Base-by-base conservation (phyloP, 768 basidiomycete species). In the Amanita thiersii region DNA sequence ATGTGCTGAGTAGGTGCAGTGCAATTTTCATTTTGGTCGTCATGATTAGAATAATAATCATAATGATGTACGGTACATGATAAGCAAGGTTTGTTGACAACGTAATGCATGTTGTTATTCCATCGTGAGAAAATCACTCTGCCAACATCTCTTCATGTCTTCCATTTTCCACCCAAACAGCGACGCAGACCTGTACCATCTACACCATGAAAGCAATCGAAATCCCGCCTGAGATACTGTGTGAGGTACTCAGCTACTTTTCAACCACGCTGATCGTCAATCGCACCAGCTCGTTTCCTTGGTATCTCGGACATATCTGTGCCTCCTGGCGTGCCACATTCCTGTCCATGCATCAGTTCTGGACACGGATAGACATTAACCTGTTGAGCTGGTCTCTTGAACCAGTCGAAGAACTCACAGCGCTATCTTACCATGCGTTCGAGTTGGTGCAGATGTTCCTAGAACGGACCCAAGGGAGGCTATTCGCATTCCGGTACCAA, bases 161-260 rank as follows among this genome's bases (percentile, higher is more conserved):
- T n/a, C n/a, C n/a, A n/a, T n/a, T n/a, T n/a, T n/a, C n/a, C n/a
- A n/a, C n/a, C n/a, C n/a, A n/a, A n/a, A n/a, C n/a, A n/a, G n/a
- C n/a, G n/a, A n/a, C n/a, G n/a, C n/a, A n/a, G n/a, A n/a, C n/a
- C n/a, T n/a, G n/a, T n/a, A n/a, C n/a, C n/a, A n/a, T n/a, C n/a
- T n/a, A n/a, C n/a, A n/a, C n/a, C n/a, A n/a, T n/a, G n/a, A n/a
- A n/a, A n/a, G n/a, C n/a, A n/a, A n/a, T n/a, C n/a, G n/a, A n/a
- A n/a, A n/a, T n/a, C n/a, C 40, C 40, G 4, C 33, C 41, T 9
- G 33, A 24, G 14, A 25, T 37, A 19, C 14, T 43, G 6, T 21
- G 14, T 19, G n/a, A 37, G 19, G 84, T 55, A 0, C 15, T 40
- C 7, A 20, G 32, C 17, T 19, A 40, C 15, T 32, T 40, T 21